Percentiles rank a stretch among this genome's conserved stretches.
Evolutionary conservation across 345 rosid species (phyloP).

Genomic region (Dipteronia dyeriana): DNA sequence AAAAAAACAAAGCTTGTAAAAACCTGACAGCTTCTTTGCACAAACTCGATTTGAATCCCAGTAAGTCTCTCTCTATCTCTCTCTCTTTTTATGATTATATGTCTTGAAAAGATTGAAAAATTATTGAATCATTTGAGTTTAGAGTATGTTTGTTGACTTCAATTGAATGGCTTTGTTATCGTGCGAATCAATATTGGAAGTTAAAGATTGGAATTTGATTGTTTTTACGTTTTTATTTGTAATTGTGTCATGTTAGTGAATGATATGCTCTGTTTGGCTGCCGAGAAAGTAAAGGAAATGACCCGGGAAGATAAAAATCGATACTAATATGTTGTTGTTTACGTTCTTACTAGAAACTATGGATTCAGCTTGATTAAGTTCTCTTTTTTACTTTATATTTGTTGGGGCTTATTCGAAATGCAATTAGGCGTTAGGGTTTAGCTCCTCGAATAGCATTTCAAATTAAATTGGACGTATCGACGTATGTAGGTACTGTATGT

Average conservation of each 20-base stretch:
- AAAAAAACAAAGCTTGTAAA: conserved; percentile 28
- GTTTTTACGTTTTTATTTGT: neutral
- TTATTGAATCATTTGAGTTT: neutral
- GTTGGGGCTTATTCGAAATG: neutral
- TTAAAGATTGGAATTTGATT: neutral
- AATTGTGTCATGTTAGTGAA: neutral
- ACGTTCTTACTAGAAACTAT: neutral
- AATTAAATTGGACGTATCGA: neutral
- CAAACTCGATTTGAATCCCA: conserved; percentile 46
- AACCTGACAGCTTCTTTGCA: conserved; percentile 36
- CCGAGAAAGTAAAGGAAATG: neutral
- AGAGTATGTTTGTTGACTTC: too few relatives aligned
- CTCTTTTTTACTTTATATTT: too few relatives aligned
- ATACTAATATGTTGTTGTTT: neutral
- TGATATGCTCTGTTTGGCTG: neutral
- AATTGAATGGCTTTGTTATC: neutral
- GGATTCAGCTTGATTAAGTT: conserved; percentile 5
- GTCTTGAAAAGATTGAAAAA: neutral
- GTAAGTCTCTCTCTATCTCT: conserved; percentile 32
- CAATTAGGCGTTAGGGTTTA: neutral
- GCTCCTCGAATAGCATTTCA: neutral
- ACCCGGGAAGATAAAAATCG: neutral
- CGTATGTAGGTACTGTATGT: neutral
- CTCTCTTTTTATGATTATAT: neutral
- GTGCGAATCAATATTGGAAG: neutral